Conservation (phyloP, 768 basidiomycete genomes). For the Xerocomellus intermedius region DNA sequence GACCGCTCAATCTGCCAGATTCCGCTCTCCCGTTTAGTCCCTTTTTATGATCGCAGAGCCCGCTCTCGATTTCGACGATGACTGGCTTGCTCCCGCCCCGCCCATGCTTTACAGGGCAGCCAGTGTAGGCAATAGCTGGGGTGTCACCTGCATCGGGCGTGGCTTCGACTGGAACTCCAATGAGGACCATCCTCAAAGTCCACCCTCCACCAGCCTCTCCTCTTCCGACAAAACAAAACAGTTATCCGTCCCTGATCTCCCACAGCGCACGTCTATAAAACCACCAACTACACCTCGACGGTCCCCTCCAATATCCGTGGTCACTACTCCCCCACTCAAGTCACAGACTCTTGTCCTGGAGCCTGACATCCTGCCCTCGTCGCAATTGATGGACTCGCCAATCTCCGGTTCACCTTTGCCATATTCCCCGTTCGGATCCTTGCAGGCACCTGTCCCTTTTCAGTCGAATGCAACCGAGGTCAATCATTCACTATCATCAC, state of each 20-base stretch:
- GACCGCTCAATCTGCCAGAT: background rate
- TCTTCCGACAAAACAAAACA: slow-evolving; percentile 10
- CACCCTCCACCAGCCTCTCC: background rate
- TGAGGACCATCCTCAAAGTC: slow-evolving; percentile 29
- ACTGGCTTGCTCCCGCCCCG: slow-evolving; percentile 57
- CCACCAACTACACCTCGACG: slow-evolving; percentile 7
- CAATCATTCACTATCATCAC: slow-evolving; percentile 35
- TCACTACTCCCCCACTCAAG: slow-evolving; percentile 27
- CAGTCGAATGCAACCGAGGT: slow-evolving; percentile 18
- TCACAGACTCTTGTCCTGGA: slow-evolving; percentile 22
- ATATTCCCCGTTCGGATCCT: slow-evolving; percentile 28
- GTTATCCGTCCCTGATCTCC: slow-evolving; percentile 14
- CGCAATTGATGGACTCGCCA: slow-evolving; percentile 32
- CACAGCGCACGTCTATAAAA: slow-evolving; percentile 6
- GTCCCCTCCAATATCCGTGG: slow-evolving; percentile 15
- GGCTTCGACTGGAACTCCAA: slow-evolving; percentile 73
- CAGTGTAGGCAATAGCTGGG: slow-evolving; percentile 78
- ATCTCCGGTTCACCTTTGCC: slow-evolving; percentile 32
- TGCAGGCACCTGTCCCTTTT: slow-evolving; percentile 21
- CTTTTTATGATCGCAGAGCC: slow-evolving; percentile 56
- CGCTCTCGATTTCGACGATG: slow-evolving; percentile 62
- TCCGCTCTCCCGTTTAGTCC: background rate
- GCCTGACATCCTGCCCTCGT: slow-evolving; percentile 27
- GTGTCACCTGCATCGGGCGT: slow-evolving; percentile 79
- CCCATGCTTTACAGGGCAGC: slow-evolving; percentile 57